Evolutionary conservation across 139 green algal genomes (phyloP).

Genomic region (Trebouxia sp.): DNA sequence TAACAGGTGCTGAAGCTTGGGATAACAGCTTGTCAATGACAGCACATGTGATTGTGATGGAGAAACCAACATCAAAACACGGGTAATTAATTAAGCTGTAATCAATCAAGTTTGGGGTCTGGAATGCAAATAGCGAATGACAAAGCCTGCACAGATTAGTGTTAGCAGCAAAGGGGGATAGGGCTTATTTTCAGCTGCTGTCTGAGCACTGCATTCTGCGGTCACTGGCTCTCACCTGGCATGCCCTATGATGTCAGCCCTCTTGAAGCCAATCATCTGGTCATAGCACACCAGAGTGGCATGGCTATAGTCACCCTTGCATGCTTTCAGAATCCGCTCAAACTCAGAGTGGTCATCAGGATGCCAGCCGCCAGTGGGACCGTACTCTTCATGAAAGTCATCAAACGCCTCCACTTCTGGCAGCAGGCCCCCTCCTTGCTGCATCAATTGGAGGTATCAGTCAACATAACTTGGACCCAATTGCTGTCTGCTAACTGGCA

Average conservation of each 20-base stretch:
- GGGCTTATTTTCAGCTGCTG: too few relatives aligned
- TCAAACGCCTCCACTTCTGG: conserved; percentile 35
- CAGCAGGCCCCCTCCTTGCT: conserved; percentile 24
- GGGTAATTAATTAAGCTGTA: too few relatives aligned
- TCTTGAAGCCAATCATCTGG: conserved; percentile 7
- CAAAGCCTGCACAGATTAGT: too few relatives aligned
- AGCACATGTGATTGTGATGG: too few relatives aligned
- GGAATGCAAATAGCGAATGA: too few relatives aligned
- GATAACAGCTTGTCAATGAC: too few relatives aligned
- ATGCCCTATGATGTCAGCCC: conserved; percentile 11
- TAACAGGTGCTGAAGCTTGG: too few relatives aligned
- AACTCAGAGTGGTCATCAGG: conserved; percentile 44
- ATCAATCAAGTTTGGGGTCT: too few relatives aligned
- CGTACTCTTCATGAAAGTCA: conserved; percentile 35
- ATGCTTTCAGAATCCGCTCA: conserved; percentile 35
- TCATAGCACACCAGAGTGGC: conserved; percentile 12
- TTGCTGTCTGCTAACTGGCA: too few relatives aligned
- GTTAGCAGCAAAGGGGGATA: too few relatives aligned
- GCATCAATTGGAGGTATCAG: background rate
- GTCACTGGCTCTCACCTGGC: background rate
- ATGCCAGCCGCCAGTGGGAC: conserved; percentile 39
- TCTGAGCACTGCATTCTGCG: too few relatives aligned
- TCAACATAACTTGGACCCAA: background rate
- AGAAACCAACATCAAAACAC: too few relatives aligned
- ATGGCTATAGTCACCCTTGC: conserved; percentile 36